Percentiles rank a stretch among this genome's conserved stretches.
These are phyloP conservation scores for Draba incana DNA, from an alignment of 345 rosid genomes.

Conservation along the genomic window DNA sequence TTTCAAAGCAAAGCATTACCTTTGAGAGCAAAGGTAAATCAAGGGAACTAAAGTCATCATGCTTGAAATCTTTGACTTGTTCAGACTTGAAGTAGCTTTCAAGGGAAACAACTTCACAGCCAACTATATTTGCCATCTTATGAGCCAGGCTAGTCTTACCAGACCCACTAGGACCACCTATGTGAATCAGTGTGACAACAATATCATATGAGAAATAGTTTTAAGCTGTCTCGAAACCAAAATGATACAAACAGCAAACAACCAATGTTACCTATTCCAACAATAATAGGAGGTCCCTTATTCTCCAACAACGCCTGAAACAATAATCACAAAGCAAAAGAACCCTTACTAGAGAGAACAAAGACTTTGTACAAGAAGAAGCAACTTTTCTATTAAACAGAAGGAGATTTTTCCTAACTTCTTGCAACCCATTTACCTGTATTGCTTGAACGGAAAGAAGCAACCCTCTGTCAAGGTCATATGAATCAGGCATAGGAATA, in stretches of 20 bases:
- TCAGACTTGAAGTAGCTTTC: constrained; percentile 91
- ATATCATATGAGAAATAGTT: not conserved
- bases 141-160: constrained; percentile 99
- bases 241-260: constrained; percentile 8
- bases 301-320: constrained; percentile 95
- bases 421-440: constrained; percentile 58
- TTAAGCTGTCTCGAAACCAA: not conserved
- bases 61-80: constrained; percentile 86
- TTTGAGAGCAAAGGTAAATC: constrained; percentile 86
- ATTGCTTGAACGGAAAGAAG: constrained; percentile 99
- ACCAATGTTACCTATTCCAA: constrained; percentile 83
- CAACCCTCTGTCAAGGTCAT: constrained; percentile 94
- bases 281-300: constrained; percentile 82
- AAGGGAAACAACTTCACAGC: constrained; percentile 99
- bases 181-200: constrained; percentile 33
- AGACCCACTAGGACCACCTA: constrained; percentile 99
- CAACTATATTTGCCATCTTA: constrained; percentile 99
- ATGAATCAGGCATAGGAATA: constrained; percentile 96
- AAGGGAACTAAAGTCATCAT: constrained; percentile 89
- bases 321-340: constrained; percentile 23
- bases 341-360: constrained; percentile 26
- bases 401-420: constrained; percentile 23
- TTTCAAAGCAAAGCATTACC: constrained; percentile 50
- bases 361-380: constrained; percentile 18
- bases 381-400: constrained; percentile 9